Base-by-base conservation (phyloP, 2,329 filamentous ascomycete genomes). In the Ciborinia camelliae region DNA sequence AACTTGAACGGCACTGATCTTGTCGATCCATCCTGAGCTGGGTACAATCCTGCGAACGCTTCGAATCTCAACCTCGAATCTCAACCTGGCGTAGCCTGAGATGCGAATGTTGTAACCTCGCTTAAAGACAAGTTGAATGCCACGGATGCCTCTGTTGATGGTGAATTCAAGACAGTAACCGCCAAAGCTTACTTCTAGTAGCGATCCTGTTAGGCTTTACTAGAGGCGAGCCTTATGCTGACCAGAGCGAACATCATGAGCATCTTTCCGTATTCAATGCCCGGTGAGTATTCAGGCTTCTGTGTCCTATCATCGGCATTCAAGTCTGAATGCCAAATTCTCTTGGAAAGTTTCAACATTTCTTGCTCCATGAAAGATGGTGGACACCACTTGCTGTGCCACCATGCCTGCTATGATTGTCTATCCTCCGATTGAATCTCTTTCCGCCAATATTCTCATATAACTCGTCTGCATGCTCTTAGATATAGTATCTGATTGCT, bases 1-100 rank as follows among this genome's bases (percentile, higher is more conserved):
- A 1, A 93, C 94, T 78, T 97, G 92, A 18, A 99, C 90, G 30
- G 94, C 93, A 73, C 92, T 94, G 89, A 99, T 96, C 82, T 98
- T 98, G 70, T 90, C 89, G 67, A 95, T 93, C 92, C 94, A 98
- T 28, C 87, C 90, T n/a, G 89, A 81, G 28, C 92, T 88, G 1
- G 95, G 94, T 76, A 95, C 90, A 62, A 96, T 90, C 81, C 97
- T 97, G 76, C 93, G 88, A 39, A 97, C 93, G 0, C 92, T 97
- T 65, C 95, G 88, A 67, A 97, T 85, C 78, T 99, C 95, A 75
- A 99, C 95, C 92, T 91, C 95, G 88, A 67, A 97, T 85, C 78
- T 99, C 95, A 75, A 99, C 95, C 92, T 91, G 0, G 92, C 91
- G 78, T 96, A 97, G 15, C 95, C 95, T 0, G 95, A 94, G 65